Evolutionary conservation across 163 green algal species (phyloP).

Genomic region (Chlorella variabilis): DNA sequence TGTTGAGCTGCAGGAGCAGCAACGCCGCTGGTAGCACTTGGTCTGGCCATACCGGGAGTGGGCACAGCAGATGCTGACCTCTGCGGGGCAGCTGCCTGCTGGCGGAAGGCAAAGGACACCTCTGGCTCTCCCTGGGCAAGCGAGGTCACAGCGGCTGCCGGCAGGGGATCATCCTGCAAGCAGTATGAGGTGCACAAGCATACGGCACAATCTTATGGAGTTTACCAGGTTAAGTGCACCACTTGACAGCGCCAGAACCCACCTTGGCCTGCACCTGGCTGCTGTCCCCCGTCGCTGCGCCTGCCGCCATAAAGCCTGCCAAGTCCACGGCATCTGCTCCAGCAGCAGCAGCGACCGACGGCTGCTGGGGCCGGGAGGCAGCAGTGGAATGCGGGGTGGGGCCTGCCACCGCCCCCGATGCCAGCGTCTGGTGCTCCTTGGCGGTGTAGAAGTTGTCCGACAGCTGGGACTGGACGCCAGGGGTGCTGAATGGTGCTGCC

Average conservation of each 20-base stretch:
- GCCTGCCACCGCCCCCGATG: background rate
- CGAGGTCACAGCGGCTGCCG: background rate
- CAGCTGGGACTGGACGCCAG: background rate
- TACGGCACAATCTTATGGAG: no score
- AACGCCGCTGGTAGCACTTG: no score
- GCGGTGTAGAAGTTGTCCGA: slow-evolving; percentile 11
- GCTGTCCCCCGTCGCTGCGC: no score
- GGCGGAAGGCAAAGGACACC: slow-evolving; percentile 23
- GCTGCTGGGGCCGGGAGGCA: background rate
- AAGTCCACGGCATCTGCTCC: background rate
- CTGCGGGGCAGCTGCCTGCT: background rate
- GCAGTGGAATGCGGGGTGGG: slow-evolving; percentile 12
- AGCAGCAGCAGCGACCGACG: background rate
- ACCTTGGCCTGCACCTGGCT: no score
- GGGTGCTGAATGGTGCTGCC: background rate
- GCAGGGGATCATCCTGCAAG: no score
- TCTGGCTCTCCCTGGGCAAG: slow-evolving; percentile 1
- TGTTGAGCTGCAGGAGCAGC: background rate
- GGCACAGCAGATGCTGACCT: background rate
- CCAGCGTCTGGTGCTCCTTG: slow-evolving; percentile 10
- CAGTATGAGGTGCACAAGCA: no score
- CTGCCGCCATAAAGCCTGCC: background rate
- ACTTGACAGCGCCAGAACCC: no score
- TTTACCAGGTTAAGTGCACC: no score
- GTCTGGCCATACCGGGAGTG: slow-evolving; percentile 1